Base-by-base conservation (phyloP, 2,329 filamentous ascomycete genomes). In the Achaetomium macrosporum region DNA sequence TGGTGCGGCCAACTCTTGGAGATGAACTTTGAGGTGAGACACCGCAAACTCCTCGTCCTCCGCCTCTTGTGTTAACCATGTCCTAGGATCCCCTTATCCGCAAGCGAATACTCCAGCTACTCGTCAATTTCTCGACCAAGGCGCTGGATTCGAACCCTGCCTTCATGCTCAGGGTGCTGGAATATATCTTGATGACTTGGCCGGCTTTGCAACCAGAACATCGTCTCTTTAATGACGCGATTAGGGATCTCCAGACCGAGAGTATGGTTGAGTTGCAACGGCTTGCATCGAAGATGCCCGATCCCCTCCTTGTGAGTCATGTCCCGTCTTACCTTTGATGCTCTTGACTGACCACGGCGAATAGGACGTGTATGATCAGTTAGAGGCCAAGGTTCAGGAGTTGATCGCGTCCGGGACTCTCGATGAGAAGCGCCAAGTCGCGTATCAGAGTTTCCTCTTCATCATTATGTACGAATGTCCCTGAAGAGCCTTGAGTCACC, bases 401-500 rank as follows among this genome's bases (percentile, higher is more conserved):
- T 84, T 95, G 74, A 79, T 87, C 65, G 76, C 83, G 57, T 82
- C 87, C 44, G 82, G 87, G 30, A 78, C 80, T 50, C 72, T 87
- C 30, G 92, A 96, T 63, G 86, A 92, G 63, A 90, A 91, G 64
- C 82, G 91, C 31, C 83, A 88, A 53, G 85, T 93, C 64, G 89
- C 91, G 1, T 91, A 95, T 63, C 88, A 84, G 61, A 92, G 90
- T 10, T 92, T 97, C 58, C 76, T 97, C 1, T 95, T 99, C 67
- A 93, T 95, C 54, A 93, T 99, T 57, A 85, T 93, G 81, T 87
- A 72, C 12, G 35, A n/a, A n/a, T n/a, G 13, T 16, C 25, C 25
- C 25, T 25, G 25, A 25, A 25, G 25, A 7, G 25, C 25, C 25
- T 7, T 7, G 25, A 65, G 76, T 67, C n/a, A 2, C 17, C 12